Evolutionary conservation across 257 asterid genomes (phyloP).

Genomic region (Agastache rugosa): DNA sequence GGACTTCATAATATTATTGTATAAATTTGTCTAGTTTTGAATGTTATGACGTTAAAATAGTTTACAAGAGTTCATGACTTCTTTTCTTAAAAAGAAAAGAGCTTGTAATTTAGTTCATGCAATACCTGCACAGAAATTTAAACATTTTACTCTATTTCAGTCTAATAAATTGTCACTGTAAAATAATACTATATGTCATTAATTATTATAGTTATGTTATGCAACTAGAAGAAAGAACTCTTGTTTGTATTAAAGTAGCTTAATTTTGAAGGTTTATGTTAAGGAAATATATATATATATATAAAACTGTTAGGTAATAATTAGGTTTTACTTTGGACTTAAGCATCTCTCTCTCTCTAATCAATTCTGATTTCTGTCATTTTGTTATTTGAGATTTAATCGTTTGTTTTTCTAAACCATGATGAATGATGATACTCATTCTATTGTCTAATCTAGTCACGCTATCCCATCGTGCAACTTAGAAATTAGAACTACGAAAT

Average conservation of each 20-base stretch:
- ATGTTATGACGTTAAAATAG: no score
- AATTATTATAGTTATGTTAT: neutral
- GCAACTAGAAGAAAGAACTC: neutral
- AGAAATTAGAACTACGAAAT: no score
- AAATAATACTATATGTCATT: neutral
- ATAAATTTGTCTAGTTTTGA: no score
- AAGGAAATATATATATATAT: neutral
- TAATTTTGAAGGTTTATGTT: neutral
- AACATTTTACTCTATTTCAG: neutral
- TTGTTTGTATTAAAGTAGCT: neutral
- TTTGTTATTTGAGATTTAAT: neutral
- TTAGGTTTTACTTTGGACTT: constrained; percentile 28
- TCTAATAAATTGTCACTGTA: neutral
- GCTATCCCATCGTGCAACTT: no score
- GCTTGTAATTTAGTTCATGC: no score
- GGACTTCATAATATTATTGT: no score
- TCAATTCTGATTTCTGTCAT: constrained; percentile 5
- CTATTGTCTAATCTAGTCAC: neutral
- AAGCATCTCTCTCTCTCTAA: constrained; percentile 9
- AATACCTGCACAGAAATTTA: no score
- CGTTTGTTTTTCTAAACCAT: neutral
- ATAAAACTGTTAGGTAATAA: constrained; percentile 22
- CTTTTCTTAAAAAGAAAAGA: no score
- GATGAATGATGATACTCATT: constrained; percentile 5
- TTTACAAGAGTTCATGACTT: no score